Base-by-base conservation (phyloP, 1,284 basidiomycete species). In the Moesziomyces globuligerus region DNA sequence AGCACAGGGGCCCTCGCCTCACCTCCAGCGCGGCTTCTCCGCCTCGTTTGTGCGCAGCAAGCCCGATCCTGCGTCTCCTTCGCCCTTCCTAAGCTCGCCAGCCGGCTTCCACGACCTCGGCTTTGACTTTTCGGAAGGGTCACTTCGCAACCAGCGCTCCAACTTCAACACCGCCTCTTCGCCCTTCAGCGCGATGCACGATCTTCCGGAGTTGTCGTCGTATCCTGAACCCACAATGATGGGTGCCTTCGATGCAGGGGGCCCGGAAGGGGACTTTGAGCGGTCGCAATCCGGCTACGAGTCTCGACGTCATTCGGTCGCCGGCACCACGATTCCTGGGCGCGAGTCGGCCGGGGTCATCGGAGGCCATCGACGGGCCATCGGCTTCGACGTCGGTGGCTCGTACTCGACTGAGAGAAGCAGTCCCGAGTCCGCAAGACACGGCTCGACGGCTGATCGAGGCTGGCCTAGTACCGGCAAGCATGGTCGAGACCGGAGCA, bases 231-330 rank as follows among this genome's bases (percentile, higher is more conserved):
- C 48, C 13, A 13, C 45, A 29, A 39, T 13, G 26, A 34, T 7
- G 2, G 38, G 7, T 1, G 38, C 17, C 21, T 11, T 6, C 29
- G 29, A 32, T 32, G 29, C 11, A 15, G 29, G 17, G 4, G 29
- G 10, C 13, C 10, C 7, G 3, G 29, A 32, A 1, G 43, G 44
- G 5, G 50, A 39, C 5, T 5, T 17, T 36, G 45, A 50, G 28
- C 53, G 44, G 20, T 18, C 53, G 23, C 24, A 23, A 9, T 32
- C 53, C 15, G 74, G 74, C 11, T 55, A 32, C 47, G 75, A 77
- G 46, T 77, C 75, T 10, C 51, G 75, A 38, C 52, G 75, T 15
- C 75, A 77, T 48, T 77, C 75, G 9, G 62, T 74, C 9, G 62
- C 74, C 21, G 58, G 55, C 24, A 44, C 39, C 0, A 44, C 51